Base-by-base conservation (phyloP, 371 early-diverging fungal species). In the Mucor mucedo region DNA sequence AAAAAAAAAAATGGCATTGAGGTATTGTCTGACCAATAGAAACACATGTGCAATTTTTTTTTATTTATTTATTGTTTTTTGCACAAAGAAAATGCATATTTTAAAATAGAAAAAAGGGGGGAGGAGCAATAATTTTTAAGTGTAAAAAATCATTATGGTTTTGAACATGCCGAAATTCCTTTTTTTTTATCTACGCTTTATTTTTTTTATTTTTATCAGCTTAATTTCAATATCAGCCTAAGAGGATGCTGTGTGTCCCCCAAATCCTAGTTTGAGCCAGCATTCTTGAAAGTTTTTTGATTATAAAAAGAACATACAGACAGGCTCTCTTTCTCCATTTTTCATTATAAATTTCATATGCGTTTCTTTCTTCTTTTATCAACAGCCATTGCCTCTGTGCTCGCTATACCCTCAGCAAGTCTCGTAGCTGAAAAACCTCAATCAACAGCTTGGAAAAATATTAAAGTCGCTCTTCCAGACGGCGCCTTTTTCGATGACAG, bases 401-500 rank as follows among this genome's bases (percentile, higher is more conserved):
- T 10, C n/a, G 44, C 44, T 42, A n/a, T n/a, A 14, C 44, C 44
- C 44, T 10, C 14, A 14, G 44, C 44, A 42, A 42, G 14, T 42
- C 6, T 42, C 44, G 44, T 42, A 0, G 44, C 44, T 14, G 44
- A 10, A 42, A 4, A 4, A 42, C n/a, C 6, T 10, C 14, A 42
- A 13, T 4, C 10, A 9, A 4, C 44, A 5, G 44, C 44, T n/a
- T 57, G 58, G 64, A 44, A 16, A 1, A 49, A 30, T 13, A 63
- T 57, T 52, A 63, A 57, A 27, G 42, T 58, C 5, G 58, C 58
- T 42, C 33, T 58, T 11, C 64, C 57, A 7, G 64, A 57, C 7
- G 52, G 64, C 29, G 6, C 52, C 11, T 39, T 57, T 29, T 38
- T 58, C 30, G 58, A 56, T 42, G 63, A 55, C 6, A 45, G 29